Evolutionary conservation across 208 protist species (phyloP), one percentile per base, ranked within the genome.

Genomic region (Novymonas esmeraldas): DNA sequence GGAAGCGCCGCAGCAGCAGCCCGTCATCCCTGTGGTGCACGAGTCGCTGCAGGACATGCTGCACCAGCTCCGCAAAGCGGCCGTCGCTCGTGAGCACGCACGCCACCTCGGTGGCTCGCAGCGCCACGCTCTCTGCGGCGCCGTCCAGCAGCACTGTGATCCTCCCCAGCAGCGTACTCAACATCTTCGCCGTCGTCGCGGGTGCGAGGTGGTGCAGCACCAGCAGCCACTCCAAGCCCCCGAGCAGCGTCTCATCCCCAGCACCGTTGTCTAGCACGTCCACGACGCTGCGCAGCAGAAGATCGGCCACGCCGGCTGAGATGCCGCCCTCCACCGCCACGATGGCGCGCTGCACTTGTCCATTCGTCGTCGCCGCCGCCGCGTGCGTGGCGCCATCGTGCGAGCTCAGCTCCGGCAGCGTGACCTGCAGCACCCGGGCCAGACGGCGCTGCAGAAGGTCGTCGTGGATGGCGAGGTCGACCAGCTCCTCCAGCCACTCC

Each of bases 191-290:
- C 18, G 52, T 68, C 0, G 74, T 58, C 26, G 56, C 45, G 46
- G 81, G 56, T 14, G 69, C 56, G 26, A 70, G 49, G 52, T 79
- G 72, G 42, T 73, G 71, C 34, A 84, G 29, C 3, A 87, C 58
- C 39, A 82, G 78, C n/a, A 89, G 73, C 84, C 84, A 90, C 52
- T 90, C 84, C 20, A 90, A 64, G n/a, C 70, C 58, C 0, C 75
- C 78, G 3, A 85, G 48, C 44, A 78, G 75, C n/a, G 78, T 77
- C 39, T 87, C 84, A 38, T 86, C 81, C 22, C 61, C 70, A 20
- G 59, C 70, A 48, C 55, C 59, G 45, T 52, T 51, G 46, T 52
- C 34, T 18, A 75, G 52, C 55, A 69, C 31, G 45, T 75, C 70
- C 55, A 63, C 3, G n/a, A 75, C 61, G 18, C 61, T 44, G n/a